Conservation (phyloP, 495 filamentous ascomycete genomes). For the Annulohypoxylon moriforme region DNA sequence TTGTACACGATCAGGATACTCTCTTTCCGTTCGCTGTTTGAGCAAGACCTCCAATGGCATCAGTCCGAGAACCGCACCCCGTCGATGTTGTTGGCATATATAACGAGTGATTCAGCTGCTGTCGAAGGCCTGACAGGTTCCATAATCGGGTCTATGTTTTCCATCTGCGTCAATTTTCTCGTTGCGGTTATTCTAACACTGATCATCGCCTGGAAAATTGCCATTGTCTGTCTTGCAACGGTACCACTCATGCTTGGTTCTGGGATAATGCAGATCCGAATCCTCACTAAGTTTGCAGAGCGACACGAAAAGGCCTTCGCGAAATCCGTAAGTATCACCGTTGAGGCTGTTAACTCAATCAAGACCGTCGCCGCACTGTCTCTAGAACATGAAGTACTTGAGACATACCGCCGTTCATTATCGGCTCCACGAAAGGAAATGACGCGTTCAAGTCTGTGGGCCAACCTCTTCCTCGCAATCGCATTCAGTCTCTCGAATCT, state of each 20-base stretch:
- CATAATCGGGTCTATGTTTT: slow-evolving; percentile 60
- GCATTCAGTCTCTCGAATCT: slow-evolving; percentile 64
- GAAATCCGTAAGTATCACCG: slow-evolving; percentile 62
- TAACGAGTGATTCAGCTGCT: slow-evolving; percentile 64
- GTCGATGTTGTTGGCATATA: slow-evolving; percentile 61
- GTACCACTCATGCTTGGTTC: slow-evolving; percentile 66
- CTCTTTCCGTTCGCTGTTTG: slow-evolving; percentile 61
- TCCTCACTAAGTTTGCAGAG: slow-evolving; percentile 67
- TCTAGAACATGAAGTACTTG: slow-evolving; percentile 57
- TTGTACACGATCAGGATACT: slow-evolving; percentile 56
- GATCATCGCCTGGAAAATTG: slow-evolving; percentile 72
- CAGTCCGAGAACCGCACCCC: slow-evolving; percentile 60
- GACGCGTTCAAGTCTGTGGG: slow-evolving; percentile 57
- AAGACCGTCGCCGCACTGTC: slow-evolving; percentile 66
- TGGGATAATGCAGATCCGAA: slow-evolving; percentile 65
- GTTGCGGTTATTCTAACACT: slow-evolving; percentile 65
- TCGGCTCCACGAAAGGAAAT: slow-evolving; percentile 62
- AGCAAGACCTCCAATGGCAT: slow-evolving; percentile 64
- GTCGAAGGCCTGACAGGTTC: slow-evolving; percentile 57
- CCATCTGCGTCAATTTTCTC: slow-evolving; percentile 57
- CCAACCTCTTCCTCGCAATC: slow-evolving; percentile 65
- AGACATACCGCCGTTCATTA: slow-evolving; percentile 59
- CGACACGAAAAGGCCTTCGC: slow-evolving; percentile 67
- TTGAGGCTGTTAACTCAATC: slow-evolving; percentile 64
- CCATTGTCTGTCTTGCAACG: slow-evolving; percentile 64